Evolutionary conservation across 257 asterid species (phyloP).

Genomic region (Jacaranda copaia): DNA sequence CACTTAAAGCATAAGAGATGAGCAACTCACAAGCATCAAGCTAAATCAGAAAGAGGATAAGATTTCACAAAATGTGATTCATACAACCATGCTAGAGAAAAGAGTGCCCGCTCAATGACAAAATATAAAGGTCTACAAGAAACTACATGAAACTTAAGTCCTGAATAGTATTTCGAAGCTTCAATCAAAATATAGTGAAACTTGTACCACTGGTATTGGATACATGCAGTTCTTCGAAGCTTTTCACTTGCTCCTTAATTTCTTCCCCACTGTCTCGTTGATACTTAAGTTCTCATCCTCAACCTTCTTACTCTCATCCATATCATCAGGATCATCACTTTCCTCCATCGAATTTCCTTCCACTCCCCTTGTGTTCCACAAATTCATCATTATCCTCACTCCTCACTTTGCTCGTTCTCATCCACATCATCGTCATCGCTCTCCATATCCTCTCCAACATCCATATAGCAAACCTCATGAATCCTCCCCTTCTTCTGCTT

Average conservation of each 20-base stretch:
- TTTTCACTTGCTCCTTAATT: conserved; percentile 34
- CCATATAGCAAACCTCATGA: conserved; percentile 85
- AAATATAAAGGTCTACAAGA: neutral
- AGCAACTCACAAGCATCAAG: neutral
- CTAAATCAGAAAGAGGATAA: neutral
- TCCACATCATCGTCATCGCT: conserved; percentile 41
- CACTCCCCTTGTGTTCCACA: conserved; percentile 1
- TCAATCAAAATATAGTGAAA: conserved; percentile 21
- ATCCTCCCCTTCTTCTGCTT: conserved; percentile 76
- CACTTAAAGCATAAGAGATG: too few relatives aligned
- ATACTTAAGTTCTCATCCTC: conserved; percentile 25
- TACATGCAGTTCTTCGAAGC: conserved; percentile 37
- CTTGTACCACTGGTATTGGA: conserved; percentile 16
- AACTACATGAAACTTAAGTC: neutral
- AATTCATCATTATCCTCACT: conserved; percentile 31
- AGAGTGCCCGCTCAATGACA: neutral
- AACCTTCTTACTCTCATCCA: conserved; percentile 15
- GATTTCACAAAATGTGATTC: neutral
- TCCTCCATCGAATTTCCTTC: conserved; percentile 3
- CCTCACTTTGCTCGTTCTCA: conserved; percentile 37
- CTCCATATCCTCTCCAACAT: conserved; percentile 61
- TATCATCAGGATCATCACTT: conserved; percentile 19
- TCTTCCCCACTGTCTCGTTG: conserved; percentile 29
- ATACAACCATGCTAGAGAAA: conserved; percentile 20
- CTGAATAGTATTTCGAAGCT: conserved; percentile 18